Conservation (phyloP, 1,284 basidiomycete genomes). For the Ustilago trichophora region DNA sequence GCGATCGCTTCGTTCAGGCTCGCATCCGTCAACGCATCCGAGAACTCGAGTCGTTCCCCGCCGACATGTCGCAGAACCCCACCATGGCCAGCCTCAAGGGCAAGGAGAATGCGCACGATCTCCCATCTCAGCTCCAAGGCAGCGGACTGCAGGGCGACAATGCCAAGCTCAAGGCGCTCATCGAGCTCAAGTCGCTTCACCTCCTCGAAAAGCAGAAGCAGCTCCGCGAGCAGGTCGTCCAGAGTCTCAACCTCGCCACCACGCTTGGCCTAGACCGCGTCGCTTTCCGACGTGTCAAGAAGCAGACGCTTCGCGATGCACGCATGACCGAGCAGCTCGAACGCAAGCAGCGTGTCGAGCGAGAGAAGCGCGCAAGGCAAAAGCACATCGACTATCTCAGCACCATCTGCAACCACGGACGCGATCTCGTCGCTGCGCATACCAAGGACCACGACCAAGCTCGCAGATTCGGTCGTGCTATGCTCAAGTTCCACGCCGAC, state of each 20-base stretch:
- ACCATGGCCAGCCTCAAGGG: constrained; percentile 45
- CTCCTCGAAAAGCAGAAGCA: constrained; percentile 88
- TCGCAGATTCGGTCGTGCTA: constrained; percentile 69
- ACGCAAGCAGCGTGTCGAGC: constrained; percentile 87
- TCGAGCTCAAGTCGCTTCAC: constrained; percentile 92
- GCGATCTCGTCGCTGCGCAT: constrained; percentile 75
- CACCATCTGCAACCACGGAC: constrained; percentile 86
- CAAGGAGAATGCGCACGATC: constrained; percentile 41
- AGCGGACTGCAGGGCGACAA: constrained; percentile 65
- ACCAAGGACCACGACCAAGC: constrained; percentile 70
- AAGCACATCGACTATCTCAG: constrained; percentile 94
- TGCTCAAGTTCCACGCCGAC: constrained; percentile 69
- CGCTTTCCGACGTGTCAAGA: constrained; percentile 87
- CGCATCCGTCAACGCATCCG: constrained; percentile 87
- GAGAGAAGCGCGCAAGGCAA: constrained; percentile 92
- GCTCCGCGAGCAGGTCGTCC: constrained; percentile 84
- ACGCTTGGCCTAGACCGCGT: constrained; percentile 85
- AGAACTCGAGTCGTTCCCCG: constrained; percentile 84
- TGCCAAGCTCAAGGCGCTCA: constrained; percentile 86
- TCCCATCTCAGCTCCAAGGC: constrained; percentile 23
- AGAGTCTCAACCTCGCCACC: constrained; percentile 87
- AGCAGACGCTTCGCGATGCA: constrained; percentile 87
- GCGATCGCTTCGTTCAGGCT: constrained; percentile 88
- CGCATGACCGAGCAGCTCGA: constrained; percentile 89
- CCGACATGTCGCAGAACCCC: constrained; percentile 72